phyloP scores from a whole-genome alignment of 2,329 filamentous ascomycete species.

The Verticillium tricorpus region DNA sequence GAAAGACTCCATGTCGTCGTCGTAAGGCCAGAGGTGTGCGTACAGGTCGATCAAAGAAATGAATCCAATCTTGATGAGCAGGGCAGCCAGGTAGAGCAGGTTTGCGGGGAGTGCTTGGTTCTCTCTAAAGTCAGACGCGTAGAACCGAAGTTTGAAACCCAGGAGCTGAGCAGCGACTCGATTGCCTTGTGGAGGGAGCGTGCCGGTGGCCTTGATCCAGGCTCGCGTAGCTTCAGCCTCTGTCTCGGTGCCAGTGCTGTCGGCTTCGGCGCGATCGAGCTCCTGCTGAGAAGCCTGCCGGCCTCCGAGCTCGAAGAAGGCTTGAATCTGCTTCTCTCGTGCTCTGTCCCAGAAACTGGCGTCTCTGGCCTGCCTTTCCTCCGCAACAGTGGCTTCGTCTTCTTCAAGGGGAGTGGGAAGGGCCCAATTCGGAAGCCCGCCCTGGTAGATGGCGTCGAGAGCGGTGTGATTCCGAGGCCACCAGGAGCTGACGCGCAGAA shows the following conservation, averaged over 20 bases:
- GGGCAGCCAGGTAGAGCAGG: constrained; percentile 82
- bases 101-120: constrained; percentile 83
- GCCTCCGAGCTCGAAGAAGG: constrained; percentile 85
- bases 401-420: constrained; percentile 65
- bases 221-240: constrained; percentile 53
- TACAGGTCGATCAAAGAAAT: constrained; percentile 89
- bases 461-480: constrained; percentile 63
- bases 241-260: constrained; percentile 31
- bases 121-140: constrained; percentile 74
- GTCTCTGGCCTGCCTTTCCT: constrained; percentile 63
- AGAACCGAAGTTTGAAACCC: constrained; percentile 95
- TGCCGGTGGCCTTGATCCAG: constrained; percentile 80
- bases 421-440: constrained; percentile 81
- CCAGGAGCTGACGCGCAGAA: constrained; percentile 90
- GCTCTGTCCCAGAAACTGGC: constrained; percentile 75
- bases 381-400: constrained; percentile 56
- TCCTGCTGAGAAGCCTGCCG: constrained; percentile 60
- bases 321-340: constrained; percentile 69
- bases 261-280: constrained; percentile 38
- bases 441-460: constrained; percentile 45
- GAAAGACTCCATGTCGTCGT: constrained; percentile 75
- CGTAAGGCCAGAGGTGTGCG: constrained; percentile 81
- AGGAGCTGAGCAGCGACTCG: constrained; percentile 89
- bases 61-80: constrained; percentile 96
- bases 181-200: constrained; percentile 80